Conservation (phyloP, 1,139 yeast genomes). For the Trichomonascaceae sp. region DNA sequence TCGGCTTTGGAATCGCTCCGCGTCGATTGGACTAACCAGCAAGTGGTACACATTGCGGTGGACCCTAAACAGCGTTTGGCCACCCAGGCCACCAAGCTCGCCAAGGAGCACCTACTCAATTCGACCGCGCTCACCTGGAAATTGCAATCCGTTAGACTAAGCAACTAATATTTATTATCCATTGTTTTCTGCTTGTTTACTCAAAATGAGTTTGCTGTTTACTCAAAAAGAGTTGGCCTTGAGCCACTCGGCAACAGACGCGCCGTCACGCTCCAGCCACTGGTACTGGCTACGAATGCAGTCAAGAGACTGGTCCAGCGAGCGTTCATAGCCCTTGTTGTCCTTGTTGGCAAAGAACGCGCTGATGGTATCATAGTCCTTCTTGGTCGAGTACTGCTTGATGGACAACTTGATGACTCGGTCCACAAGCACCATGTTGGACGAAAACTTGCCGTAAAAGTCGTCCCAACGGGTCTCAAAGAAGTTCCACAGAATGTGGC, state of each 20-base stretch:
- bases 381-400: conserved; percentile 33
- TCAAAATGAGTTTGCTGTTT: no score
- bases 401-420: conserved; percentile 46
- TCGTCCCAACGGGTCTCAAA: conserved; percentile 41
- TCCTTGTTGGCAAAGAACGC: conserved; percentile 43
- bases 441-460: conserved; percentile 35
- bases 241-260: conserved; percentile 23
- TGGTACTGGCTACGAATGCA: conserved; percentile 16
- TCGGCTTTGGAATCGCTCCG: no score
- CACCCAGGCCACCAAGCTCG: neutral
- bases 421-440: conserved; percentile 51
- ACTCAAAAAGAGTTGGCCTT: no score
- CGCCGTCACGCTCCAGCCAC: conserved; percentile 22
- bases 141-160: no score
- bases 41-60: neutral
- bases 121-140: neutral
- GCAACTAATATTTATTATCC: no score
- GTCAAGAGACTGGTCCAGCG: conserved; percentile 23
- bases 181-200: no score
- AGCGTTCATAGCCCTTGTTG: conserved; percentile 29
- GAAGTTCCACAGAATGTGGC: conserved; percentile 41
- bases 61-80: neutral
- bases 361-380: conserved; percentile 33
- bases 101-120: neutral
- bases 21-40: neutral